Conservation (phyloP, 139 green algal species). For the Zygnema circumcarinatum region DNA sequence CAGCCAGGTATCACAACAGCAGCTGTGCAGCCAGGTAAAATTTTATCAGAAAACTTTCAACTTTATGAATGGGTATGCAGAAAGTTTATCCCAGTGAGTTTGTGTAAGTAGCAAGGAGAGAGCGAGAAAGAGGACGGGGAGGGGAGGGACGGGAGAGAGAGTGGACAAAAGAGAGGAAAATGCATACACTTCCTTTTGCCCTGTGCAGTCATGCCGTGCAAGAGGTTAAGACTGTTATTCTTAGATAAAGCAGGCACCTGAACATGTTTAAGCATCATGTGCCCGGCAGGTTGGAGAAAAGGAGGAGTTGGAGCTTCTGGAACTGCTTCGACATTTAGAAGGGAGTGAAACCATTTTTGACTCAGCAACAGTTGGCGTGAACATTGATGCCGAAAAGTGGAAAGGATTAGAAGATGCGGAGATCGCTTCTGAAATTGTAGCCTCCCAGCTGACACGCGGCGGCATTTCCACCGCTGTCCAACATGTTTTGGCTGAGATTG, state of each 20-base stretch:
- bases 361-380: not conserved
- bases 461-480: not conserved
- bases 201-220: no score
- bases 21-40: not conserved
- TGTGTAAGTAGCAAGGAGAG: no score
- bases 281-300: not conserved
- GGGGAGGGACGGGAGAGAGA: no score
- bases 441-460: not conserved
- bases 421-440: not conserved
- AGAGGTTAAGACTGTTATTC: no score
- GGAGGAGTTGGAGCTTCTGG: constrained; percentile 14
- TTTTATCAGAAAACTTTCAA: no score
- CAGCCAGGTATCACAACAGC: not conserved
- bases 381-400: not conserved
- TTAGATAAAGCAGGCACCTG: no score
- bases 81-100: no score
- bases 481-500: not conserved
- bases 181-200: no score
- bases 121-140: no score
- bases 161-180: no score
- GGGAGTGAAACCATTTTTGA: not conserved
- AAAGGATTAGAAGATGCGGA: not conserved
- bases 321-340: not conserved
- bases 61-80: no score
- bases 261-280: no score